Percentiles rank a stretch among this genome's conserved stretches.
Conservation (phyloP, 345 rosid genomes). For the Citrus medica region DNA sequence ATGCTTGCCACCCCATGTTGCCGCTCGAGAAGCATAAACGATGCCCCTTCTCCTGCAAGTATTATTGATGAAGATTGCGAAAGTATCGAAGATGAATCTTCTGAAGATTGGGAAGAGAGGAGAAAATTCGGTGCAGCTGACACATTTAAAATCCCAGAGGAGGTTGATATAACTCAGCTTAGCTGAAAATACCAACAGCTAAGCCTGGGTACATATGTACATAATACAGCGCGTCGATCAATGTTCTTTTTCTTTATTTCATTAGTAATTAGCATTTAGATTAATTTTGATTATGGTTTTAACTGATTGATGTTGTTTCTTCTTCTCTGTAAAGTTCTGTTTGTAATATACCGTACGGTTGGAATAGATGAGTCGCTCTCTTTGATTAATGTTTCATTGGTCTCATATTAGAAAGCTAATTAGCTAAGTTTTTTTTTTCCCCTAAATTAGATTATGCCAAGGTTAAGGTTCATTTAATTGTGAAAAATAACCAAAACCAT, state of each 20-base stretch:
- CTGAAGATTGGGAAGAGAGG: constrained; percentile 42
- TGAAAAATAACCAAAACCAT: too few species aligned
- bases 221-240: not conserved
- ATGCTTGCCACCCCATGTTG: constrained; percentile 58
- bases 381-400: too few species aligned
- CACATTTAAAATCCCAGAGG: constrained; percentile 49
- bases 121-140: constrained; percentile 71
- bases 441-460: too few species aligned
- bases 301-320: not conserved
- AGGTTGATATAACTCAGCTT: constrained; percentile 41
- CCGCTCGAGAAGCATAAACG: constrained; percentile 39
- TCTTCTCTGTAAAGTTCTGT: not conserved
- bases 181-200: constrained; percentile 27
- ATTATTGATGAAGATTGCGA: constrained; percentile 11
- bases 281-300: not conserved
- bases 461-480: too few species aligned
- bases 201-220: not conserved
- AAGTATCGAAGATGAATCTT: constrained; percentile 29
- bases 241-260: not conserved
- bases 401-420: too few species aligned
- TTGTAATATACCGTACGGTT: not conserved
- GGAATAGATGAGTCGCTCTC: not conserved
- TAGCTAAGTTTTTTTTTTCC: too few species aligned
- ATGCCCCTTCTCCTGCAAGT: constrained; percentile 35
- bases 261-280: not conserved